Base-by-base conservation (phyloP, 331 rosid genomes). In the Quercus phellos region DNA sequence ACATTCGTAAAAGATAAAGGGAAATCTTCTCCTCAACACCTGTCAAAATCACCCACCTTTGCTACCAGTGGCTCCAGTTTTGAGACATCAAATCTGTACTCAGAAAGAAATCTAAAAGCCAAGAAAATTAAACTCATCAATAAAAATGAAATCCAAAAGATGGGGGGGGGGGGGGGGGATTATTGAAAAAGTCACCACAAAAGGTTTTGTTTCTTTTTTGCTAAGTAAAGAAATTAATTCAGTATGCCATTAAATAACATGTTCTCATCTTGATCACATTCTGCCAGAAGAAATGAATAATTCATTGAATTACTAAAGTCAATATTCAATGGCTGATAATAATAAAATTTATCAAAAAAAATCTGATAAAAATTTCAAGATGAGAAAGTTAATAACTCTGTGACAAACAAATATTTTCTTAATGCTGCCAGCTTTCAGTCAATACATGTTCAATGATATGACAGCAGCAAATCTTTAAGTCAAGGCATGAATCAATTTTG, bases 1-100 rank as follows among this genome's bases (percentile, higher is more conserved):
- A 29, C 21, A 16, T 61, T 30, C 67, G 67, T 54, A 66, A 51
- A 74, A 77, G 6, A 68, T 34, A 70, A 8, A 18, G 58, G 61
- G 61, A 76, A 75, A 60, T 34, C 55, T 67, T 66, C 46, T 19
- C 53, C 13, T 55, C 50, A 60, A 73, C 73, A 63, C 43, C 56
- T 55, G 79, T 72, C 67, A 42, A 79, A 82, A 61, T 58, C 32
- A 59, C 79, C 75, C 79, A 95, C 99, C 99, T 90, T 91, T 70
- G 99, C 99, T 70, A 95, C 99, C 84, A 91, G 79, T 2, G 99
- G 99, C 83, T 95, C 99, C 87, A 95, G 78, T 76, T 92, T 93
- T 66, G 99, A 87, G 76, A 93, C 84, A 85, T 95, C 97, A 78
- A 91, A 95, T 81, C 88, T 89, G 84, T 92, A 93, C 85, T 92